Evolutionary conservation across 768 basidiomycete genomes (phyloP).

Genomic region (Russula abietina): DNA sequence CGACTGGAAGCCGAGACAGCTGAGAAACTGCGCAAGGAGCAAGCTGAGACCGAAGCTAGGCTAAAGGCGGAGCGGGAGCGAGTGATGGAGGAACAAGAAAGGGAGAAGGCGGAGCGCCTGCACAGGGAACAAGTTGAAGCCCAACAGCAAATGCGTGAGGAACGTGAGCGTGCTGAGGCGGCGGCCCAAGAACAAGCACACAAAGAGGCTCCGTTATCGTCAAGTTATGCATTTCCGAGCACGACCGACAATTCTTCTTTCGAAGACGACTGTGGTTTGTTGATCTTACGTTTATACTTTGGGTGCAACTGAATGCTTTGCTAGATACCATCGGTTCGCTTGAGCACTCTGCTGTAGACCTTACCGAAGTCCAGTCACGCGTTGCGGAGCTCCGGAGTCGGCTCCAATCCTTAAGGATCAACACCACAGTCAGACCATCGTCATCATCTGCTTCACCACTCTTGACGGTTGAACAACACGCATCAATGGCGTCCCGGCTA

Average conservation of each 20-base stretch:
- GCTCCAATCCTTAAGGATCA: constrained; percentile 56
- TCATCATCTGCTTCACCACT: constrained; percentile 36
- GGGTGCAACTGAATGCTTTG: not conserved
- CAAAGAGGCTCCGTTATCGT: not conserved
- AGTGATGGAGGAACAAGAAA: constrained; percentile 30
- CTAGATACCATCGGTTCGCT: constrained; percentile 14
- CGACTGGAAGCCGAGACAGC: constrained; percentile 29
- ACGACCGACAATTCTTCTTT: not conserved
- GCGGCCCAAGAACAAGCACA: constrained; percentile 1
- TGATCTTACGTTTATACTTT: not conserved
- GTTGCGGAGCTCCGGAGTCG: constrained; percentile 53
- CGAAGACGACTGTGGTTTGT: constrained; percentile 9
- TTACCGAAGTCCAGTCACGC: constrained; percentile 42
- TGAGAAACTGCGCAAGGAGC: constrained; percentile 25
- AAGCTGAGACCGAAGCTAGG: constrained; percentile 18
- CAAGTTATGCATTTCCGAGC: constrained; percentile 3
- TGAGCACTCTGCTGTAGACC: constrained; percentile 28
- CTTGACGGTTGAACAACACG: constrained; percentile 45
- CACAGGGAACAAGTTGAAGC: constrained; percentile 23
- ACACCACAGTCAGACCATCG: constrained; percentile 44
- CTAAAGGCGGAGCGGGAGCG: constrained; percentile 21
- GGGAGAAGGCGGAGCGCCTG: constrained; percentile 25
- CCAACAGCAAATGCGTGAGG: constrained; percentile 13
- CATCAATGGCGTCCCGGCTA: constrained; percentile 45
- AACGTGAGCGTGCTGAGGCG: not conserved